Base-by-base conservation (phyloP, 2,329 filamentous ascomycete species). In the Aspergillus felis region DNA sequence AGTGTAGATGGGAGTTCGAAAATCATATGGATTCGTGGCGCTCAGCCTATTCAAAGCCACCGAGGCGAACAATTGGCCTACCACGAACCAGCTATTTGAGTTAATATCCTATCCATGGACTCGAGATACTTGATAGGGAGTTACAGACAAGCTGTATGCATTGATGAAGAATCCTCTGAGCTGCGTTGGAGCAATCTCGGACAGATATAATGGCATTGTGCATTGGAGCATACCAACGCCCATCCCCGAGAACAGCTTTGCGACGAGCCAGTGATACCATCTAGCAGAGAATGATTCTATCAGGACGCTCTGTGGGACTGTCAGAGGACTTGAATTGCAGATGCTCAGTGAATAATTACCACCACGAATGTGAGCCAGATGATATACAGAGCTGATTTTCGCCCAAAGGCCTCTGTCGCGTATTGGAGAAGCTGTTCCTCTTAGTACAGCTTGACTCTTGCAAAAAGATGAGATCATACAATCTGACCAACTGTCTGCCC, bases 171-270 rank as follows among this genome's bases (percentile, higher is more conserved):
- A 71, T 22, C 78, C 78, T 20, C 76, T 68, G 1, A 78, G 66
- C 7, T 75, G 72, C 0, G 74, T 73, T 0, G 78, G 77, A 0
- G 77, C 72, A 0, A 75, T 66, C 56, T 80, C 77, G 2, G 76
- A 69, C 4, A 80, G 68, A 56, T 78, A 79, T 0, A 75, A 68
- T 0, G 76, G 76, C 32, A 79, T 57, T 0, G 76, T 78, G 7
- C 73, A 71, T 55, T 78, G 76, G 3, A 79, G 63, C 61, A 75
- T 75, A 3, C 77, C 77, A 0, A 78, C 74, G 3, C 75, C 78
- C 56, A 78, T 73, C 12, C 77, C 78, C 2, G 68, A 68, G 49
- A 70, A 69, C 3, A 70, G 61, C 42, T 70, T 70, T 6, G 68
- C 68, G 7, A 74, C 69, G 0, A 78, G 70, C 76, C 77, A 79